Base-by-base conservation (phyloP, 78 protist genomes). In the Dictyostelium firmibasis region DNA sequence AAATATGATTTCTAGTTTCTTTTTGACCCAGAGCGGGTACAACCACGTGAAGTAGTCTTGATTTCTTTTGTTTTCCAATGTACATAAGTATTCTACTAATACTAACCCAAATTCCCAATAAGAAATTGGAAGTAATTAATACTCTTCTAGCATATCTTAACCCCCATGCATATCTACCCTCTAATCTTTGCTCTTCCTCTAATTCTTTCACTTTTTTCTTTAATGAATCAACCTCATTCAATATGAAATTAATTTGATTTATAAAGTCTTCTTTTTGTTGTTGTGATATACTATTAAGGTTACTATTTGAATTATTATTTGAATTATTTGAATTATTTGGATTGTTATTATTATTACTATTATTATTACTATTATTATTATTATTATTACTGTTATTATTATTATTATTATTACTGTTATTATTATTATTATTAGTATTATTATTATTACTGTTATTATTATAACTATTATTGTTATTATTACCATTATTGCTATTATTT, bases 41-140 rank as follows among this genome's bases (percentile, higher is more conserved):
- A 8, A 89, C 83, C 0, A 81, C 94, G 35, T 89, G 85, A 16
- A 89, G 33, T n/a, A 89, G 33, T 81, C 86, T 60, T 8, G 84
- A 41, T 89, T 89, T 89, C 53, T 89, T 89, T 70, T 89, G 94
- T 81, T 81, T 89, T 6, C 94, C 82, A 47, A 89, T 89, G n/a
- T 89, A 89, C 94, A 89, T 89, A 6, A 89, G 6, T 5, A 89
- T 69, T 47, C 94, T 78, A 20, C 69, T 38, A 2, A 89, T 89
- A 27, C 83, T 67, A n/a, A 89, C 94, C 94, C 94, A 89, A 25
- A 89, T 89, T 44, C 94, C 94, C 57, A 89, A 69, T 47, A 89
- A 50, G 33, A 89, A 81, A 16, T 78, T 89, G 0, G 74, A 44
- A 6, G 85, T 89, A 11, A 79, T 81, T 23, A 89, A 81, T 3